A percentile compares a stretch with the other conserved stretches of the same genome.
phyloP scores from a whole-genome alignment of 169 alveolate species.

The Pseudocohnilembus persalinus region DNA sequence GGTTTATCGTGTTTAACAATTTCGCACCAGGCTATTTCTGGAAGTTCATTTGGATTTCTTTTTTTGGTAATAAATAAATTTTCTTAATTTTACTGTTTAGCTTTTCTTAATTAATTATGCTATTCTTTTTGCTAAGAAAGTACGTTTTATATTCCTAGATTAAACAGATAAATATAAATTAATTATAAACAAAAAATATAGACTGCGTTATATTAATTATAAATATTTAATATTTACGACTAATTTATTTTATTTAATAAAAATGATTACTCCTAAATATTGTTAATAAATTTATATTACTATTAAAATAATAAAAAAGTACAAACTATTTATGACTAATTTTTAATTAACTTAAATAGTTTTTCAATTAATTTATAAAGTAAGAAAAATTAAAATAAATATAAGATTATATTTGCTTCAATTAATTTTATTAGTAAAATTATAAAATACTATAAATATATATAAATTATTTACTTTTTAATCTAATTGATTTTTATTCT shows the following conservation, averaged over 20 bases:
- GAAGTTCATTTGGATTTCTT: constrained; percentile 29
- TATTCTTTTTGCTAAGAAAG: neutral
- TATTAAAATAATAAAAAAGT: neutral
- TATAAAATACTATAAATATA: neutral
- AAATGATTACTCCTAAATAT: no score
- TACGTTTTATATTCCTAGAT: neutral
- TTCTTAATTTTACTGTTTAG: neutral
- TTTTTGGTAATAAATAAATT: no score
- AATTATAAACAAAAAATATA: neutral
- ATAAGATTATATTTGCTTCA: no score
- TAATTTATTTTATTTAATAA: no score
- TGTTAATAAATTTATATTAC: no score
- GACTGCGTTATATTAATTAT: neutral
- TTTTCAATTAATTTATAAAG: no score
- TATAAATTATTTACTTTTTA: neutral
- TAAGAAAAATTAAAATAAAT: neutral
- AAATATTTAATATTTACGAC: no score
- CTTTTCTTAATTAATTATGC: neutral
- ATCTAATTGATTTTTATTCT: constrained; percentile 42
- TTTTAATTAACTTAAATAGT: no score
- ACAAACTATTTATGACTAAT: neutral
- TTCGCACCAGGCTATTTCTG: constrained; percentile 59
- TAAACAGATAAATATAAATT: neutral
- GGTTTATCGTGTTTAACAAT: constrained; percentile 59
- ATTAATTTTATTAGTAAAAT: neutral